Base-by-base conservation (phyloP, 805 yeast species). In the Candida maltosa region DNA sequence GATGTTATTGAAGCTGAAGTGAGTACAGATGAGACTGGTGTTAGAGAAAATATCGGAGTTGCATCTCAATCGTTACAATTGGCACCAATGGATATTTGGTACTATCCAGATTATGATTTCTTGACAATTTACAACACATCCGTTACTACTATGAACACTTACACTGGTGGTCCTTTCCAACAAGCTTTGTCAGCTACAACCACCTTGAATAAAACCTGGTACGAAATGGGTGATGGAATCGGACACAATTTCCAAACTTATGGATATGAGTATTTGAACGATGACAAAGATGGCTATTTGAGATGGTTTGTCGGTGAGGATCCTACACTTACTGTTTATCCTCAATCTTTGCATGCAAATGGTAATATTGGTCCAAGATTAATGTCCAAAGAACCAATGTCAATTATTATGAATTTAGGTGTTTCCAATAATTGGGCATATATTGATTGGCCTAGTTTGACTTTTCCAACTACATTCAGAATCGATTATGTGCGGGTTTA, bases 11-110 rank as follows among this genome's bases (percentile, higher is more conserved):
- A 91, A 74, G 96, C 83, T 43, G 88, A 87, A 47, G 75, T 78
- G 17, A 80, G 78, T 44, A 69, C 82, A 1, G 65, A 57, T 9
- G 38, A 69, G 16, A 43, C 47, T 26, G 32, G 33, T 18, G 15
- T 14, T 16, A 24, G 19, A 9, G 34, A 34, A 16, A 35, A 34
- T 18, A 52, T 65, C 44, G 93, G 93, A 47, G 75, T 82, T 29
- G 96, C 89, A 1, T 87, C 97, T 4, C 98, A 91, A 61, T 87
- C 97, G 4, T 61, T 83, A 53, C 97, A 91, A 69, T 65, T 87
- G 44, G 97, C 97, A 14, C 97, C 97, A 7, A 78, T 78, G 54
- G 97, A 91, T 61, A 81, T 88, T 45, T 91, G 97, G 97, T 91
- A 86, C 56, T 73, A 75, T 54, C 96, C 96, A 4, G 95, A 91